These are phyloP conservation scores for Lizanozyma gosingica DNA, from an alignment of 1,139 yeast species.

Conservation along the genomic window DNA sequence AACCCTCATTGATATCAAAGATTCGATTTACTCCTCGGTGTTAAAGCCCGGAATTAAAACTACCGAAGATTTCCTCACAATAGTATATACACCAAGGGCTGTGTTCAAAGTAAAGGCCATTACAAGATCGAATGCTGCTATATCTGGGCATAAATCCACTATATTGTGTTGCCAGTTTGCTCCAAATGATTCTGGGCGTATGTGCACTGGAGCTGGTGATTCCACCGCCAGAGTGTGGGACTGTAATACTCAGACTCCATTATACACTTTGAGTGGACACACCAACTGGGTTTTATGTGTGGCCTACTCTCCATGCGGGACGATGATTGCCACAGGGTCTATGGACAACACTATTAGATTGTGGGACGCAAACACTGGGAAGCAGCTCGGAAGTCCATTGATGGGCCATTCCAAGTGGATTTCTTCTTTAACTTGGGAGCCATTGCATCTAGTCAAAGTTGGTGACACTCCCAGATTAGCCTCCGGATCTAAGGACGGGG, in stretches of 20 bases:
- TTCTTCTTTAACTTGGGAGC: constrained; percentile 89
- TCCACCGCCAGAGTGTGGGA: constrained; percentile 98
- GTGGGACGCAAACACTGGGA: constrained; percentile 80
- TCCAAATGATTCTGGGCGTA: constrained; percentile 74
- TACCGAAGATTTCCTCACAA: constrained; percentile 87
- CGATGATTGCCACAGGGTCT: constrained; percentile 87
- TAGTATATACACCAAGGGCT: constrained; percentile 91
- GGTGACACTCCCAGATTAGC: constrained; percentile 68
- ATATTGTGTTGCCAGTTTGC: constrained; percentile 90
- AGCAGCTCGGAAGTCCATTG: constrained; percentile 63
- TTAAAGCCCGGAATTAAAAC: constrained; percentile 81
- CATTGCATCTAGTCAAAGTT: constrained; percentile 65
- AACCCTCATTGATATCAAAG: constrained; percentile 60
- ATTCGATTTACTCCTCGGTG: constrained; percentile 68
- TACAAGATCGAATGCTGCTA: constrained; percentile 85
- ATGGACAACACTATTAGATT: constrained; percentile 85
- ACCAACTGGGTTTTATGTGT: constrained; percentile 91
- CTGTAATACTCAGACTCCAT: constrained; percentile 89
- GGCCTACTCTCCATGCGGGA: constrained; percentile 92
- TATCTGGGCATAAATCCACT: constrained; percentile 93
- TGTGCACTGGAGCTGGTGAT: constrained; percentile 97
- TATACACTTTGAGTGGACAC: constrained; percentile 75
- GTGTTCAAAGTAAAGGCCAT: constrained; percentile 89
- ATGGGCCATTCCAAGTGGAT: constrained; percentile 87
- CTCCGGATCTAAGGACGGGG: constrained; percentile 87